Evolutionary conservation across 768 basidiomycete species (phyloP).

Genomic region (Psilocybe cyanescens): DNA sequence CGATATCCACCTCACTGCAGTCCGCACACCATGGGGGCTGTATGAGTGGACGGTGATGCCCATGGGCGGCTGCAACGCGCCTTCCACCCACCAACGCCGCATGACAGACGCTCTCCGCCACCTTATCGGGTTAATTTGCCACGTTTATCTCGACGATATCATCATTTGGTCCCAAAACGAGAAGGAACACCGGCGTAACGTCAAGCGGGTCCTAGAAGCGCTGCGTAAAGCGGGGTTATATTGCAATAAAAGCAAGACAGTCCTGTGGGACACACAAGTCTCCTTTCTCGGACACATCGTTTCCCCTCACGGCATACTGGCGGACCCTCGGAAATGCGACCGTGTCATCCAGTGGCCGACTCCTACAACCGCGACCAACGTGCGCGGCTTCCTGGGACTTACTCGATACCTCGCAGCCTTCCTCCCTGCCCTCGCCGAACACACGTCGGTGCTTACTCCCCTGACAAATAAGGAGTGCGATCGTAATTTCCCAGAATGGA

Average conservation of each 20-base stretch:
- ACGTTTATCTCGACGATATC: too few species aligned
- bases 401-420: slow-evolving; percentile 31
- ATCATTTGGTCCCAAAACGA: too few species aligned
- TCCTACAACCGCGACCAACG: slow-evolving; percentile 27
- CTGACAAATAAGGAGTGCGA: slow-evolving; percentile 32
- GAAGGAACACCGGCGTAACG: too few species aligned
- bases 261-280: slow-evolving; percentile 23
- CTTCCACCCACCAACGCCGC: too few species aligned
- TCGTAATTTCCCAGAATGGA: slow-evolving; percentile 30
- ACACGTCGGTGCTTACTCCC: slow-evolving; percentile 26
- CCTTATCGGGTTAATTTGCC: too few species aligned
- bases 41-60: too few species aligned
- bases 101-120: too few species aligned
- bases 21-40: too few species aligned
- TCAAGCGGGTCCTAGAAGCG: slow-evolving; percentile 13
- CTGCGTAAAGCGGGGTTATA: slow-evolving; percentile 6
- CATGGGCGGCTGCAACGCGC: too few species aligned
- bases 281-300: slow-evolving; percentile 37
- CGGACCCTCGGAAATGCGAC: slow-evolving; percentile 30
- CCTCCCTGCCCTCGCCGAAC: slow-evolving; percentile 30
- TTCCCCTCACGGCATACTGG: slow-evolving; percentile 29
- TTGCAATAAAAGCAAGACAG: slow-evolving; percentile 13
- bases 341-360: slow-evolving; percentile 32
- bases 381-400: slow-evolving; percentile 35
- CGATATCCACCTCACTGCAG: too few species aligned